These are phyloP conservation scores for Syncephalis fuscata DNA, from an alignment of 371 early-diverging fungal species.

Conservation along the genomic window DNA sequence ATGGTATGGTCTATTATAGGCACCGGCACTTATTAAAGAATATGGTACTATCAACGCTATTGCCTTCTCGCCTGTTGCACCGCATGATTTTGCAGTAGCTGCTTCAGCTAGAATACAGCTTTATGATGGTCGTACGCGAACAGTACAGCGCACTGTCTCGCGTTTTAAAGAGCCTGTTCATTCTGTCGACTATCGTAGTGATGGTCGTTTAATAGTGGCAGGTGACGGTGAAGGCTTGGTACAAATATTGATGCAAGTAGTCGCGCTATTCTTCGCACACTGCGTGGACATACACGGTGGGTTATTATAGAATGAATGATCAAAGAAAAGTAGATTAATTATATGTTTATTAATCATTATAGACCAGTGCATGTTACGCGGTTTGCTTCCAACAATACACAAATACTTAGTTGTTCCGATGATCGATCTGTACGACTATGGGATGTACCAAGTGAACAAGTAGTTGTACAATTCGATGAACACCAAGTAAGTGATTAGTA, in stretches of 20 bases:
- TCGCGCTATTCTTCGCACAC: conserved; percentile 73
- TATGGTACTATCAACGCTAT: conserved; percentile 68
- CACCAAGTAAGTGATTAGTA: conserved; percentile 32
- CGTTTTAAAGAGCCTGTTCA: conserved; percentile 82
- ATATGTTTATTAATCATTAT: background rate
- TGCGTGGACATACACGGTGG: conserved; percentile 68
- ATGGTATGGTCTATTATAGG: conserved; percentile 16
- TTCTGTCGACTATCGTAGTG: conserved; percentile 59
- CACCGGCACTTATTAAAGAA: conserved; percentile 75
- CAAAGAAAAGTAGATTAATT: too few relatives aligned
- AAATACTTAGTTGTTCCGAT: conserved; percentile 76
- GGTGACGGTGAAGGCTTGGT: conserved; percentile 83
- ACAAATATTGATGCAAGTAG: conserved; percentile 61
- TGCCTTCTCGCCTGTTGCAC: conserved; percentile 66
- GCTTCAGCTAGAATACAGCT: conserved; percentile 82
- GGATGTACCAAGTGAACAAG: conserved; percentile 80
- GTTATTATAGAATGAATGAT: too few relatives aligned
- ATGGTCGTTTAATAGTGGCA: conserved; percentile 82
- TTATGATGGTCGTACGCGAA: conserved; percentile 65
- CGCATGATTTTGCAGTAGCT: conserved; percentile 79
- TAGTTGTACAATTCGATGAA: conserved; percentile 50
- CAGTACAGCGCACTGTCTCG: conserved; percentile 70
- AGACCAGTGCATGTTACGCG: conserved; percentile 69
- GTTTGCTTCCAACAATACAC: conserved; percentile 60
- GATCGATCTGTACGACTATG: conserved; percentile 81